Percentiles rank a stretch among this genome's conserved stretches.
These are phyloP conservation scores for Carex cristatella DNA, from an alignment of 176 grass and related monocot genomes.

Conservation along the genomic window DNA sequence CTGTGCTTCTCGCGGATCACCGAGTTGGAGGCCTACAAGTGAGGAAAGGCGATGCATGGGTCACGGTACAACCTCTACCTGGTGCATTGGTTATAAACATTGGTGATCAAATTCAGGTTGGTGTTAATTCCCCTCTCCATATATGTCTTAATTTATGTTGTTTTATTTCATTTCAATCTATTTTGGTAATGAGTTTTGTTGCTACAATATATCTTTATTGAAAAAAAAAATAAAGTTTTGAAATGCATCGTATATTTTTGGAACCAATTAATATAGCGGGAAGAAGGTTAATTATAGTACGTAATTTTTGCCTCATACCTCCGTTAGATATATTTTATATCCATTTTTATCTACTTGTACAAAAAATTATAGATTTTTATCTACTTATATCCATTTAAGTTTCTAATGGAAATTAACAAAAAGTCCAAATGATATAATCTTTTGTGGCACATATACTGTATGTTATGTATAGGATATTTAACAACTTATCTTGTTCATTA, in stretches of 20 bases:
- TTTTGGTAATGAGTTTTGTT: background rate
- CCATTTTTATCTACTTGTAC: background rate
- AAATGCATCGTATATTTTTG: background rate
- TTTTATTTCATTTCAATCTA: background rate
- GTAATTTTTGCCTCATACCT: background rate
- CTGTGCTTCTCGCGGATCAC: constrained; percentile 75
- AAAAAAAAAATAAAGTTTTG: background rate
- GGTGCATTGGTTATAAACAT: constrained; percentile 75
- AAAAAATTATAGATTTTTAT: background rate
- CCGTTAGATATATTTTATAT: background rate
- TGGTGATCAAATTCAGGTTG: constrained; percentile 83
- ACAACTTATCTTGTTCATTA: background rate
- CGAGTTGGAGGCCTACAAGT: constrained; percentile 71
- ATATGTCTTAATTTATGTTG: background rate
- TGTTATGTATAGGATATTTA: background rate
- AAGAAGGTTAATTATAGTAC: background rate
- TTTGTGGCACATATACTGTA: background rate
- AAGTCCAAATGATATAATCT: background rate
- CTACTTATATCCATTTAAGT: background rate
- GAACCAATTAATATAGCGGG: background rate
- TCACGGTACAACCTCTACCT: constrained; percentile 60
- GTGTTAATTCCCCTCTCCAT: background rate
- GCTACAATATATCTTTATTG: background rate
- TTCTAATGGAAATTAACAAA: background rate
- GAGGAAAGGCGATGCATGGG: constrained; percentile 48